phyloP scores from a whole-genome alignment of 2,329 filamentous ascomycete genomes.

The Pseudogymnoascus sp. region DNA sequence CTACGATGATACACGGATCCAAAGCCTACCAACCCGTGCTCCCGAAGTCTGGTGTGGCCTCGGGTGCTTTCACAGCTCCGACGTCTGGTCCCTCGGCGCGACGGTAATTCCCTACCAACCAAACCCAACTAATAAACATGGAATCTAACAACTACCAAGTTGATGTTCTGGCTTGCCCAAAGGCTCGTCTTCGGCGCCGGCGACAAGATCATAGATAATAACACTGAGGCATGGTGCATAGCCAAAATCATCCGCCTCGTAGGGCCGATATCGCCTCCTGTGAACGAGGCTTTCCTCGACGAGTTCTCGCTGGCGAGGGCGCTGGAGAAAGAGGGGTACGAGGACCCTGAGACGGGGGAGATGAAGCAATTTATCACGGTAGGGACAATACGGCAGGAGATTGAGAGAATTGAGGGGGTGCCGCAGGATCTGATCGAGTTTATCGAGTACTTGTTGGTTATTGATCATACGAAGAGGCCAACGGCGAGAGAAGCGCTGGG shows the following conservation, averaged over 20 bases:
- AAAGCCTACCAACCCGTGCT: slow-evolving; percentile 9
- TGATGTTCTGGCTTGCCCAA: slow-evolving; percentile 16
- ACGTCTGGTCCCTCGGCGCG: slow-evolving; percentile 22
- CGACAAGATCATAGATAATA: slow-evolving; percentile 19
- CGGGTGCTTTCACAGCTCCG: slow-evolving; percentile 17
- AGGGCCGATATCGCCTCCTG: slow-evolving; percentile 15
- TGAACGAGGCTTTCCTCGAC: background rate
- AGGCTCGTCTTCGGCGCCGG: slow-evolving; percentile 16
- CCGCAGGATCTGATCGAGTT: slow-evolving; percentile 12
- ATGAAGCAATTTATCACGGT: slow-evolving; percentile 8
- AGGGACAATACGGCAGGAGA: slow-evolving; percentile 12
- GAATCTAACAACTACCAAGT: slow-evolving; percentile 13
- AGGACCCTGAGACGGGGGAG: slow-evolving; percentile 2
- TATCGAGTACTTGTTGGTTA: slow-evolving; percentile 12
- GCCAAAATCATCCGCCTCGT: slow-evolving; percentile 20
- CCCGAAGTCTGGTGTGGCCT: slow-evolving; percentile 16
- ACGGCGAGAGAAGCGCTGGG: slow-evolving; percentile 13
- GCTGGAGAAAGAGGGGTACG: slow-evolving; percentile 2
- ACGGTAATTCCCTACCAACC: slow-evolving; percentile 14
- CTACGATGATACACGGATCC: slow-evolving; percentile 2
- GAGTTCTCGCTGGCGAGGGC: background rate
- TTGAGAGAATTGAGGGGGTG: slow-evolving; percentile 10
- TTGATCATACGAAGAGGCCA: slow-evolving; percentile 15
- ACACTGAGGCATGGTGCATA: slow-evolving; percentile 20
- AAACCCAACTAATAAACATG: background rate